Evolutionary conservation across 2,329 filamentous ascomycete genomes (phyloP).

Genomic region (Fusarium torreyae): DNA sequence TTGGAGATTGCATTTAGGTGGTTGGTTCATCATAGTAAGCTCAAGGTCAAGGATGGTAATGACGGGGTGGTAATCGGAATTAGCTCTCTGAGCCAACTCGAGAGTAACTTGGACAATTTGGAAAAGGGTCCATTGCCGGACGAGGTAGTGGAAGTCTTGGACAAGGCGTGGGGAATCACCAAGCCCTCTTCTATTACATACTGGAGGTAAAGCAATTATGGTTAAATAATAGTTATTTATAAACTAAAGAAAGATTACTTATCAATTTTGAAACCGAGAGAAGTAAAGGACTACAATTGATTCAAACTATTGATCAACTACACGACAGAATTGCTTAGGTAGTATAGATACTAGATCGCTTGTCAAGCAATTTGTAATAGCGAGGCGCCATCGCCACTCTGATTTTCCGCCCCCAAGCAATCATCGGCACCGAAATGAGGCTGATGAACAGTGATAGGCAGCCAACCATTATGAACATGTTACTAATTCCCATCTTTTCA

Average conservation of each 20-base stretch:
- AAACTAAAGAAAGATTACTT: no score
- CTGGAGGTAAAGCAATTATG: not conserved
- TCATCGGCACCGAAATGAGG: not conserved
- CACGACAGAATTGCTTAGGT: no score
- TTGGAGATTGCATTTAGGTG: slow-evolving; percentile 80
- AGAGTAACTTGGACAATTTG: slow-evolving; percentile 64
- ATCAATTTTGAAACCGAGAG: no score
- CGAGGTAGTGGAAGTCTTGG: slow-evolving; percentile 72
- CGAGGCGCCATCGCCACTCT: not conserved
- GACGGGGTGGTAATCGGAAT: slow-evolving; percentile 69
- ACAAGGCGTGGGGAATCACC: slow-evolving; percentile 24
- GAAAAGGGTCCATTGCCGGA: slow-evolving; percentile 77
- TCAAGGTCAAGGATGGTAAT: slow-evolving; percentile 58
- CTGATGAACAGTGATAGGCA: not conserved
- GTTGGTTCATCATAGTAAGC: slow-evolving; percentile 74
- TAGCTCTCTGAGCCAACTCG: slow-evolving; percentile 64
- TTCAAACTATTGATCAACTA: no score
- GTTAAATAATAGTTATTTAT: no score
- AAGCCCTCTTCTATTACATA: slow-evolving; percentile 1
- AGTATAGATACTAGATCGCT: not conserved
- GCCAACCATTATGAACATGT: not conserved
- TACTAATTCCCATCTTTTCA: not conserved
- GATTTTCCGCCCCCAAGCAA: not conserved
- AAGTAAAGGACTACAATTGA: no score
- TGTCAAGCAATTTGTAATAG: not conserved